Conservation (phyloP, 169 alveolate species). For the Nephromyces sp. region DNA sequence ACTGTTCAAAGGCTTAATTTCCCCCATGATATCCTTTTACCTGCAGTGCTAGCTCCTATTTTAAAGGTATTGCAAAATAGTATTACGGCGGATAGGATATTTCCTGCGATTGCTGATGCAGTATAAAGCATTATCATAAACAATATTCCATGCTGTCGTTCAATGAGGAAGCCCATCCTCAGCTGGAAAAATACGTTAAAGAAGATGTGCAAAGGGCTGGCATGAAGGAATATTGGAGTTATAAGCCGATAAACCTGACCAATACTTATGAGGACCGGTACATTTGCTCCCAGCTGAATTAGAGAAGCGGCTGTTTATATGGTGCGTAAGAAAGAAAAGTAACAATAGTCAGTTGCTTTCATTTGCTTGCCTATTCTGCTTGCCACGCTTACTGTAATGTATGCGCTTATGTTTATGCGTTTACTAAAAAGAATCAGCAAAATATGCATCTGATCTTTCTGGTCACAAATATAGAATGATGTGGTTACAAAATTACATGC, state of each 20-base stretch:
- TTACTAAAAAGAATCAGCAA: too few relatives aligned
- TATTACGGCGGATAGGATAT: slow-evolving; percentile 53
- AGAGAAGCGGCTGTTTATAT: slow-evolving; percentile 40
- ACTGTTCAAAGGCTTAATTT: too few relatives aligned
- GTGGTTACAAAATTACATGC: too few relatives aligned
- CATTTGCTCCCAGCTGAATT: slow-evolving; percentile 55
- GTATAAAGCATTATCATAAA: slow-evolving; percentile 43
- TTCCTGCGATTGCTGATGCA: slow-evolving; percentile 56
- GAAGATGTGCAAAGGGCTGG: slow-evolving; percentile 57
- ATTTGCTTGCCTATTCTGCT: too few relatives aligned
- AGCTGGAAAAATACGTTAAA: slow-evolving; percentile 64
- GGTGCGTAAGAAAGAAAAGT: too few relatives aligned
- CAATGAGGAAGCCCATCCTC: slow-evolving; percentile 62
- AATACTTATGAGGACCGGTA: slow-evolving; percentile 46
- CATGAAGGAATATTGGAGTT: slow-evolving; percentile 60
- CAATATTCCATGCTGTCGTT: slow-evolving; percentile 53
- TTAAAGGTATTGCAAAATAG: slow-evolving; percentile 53
- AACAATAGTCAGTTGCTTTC: too few relatives aligned
- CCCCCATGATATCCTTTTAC: too few relatives aligned
- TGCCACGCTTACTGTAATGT: too few relatives aligned
- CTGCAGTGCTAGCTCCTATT: slow-evolving; percentile 72
- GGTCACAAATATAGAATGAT: too few relatives aligned
- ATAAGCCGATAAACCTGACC: slow-evolving; percentile 69
- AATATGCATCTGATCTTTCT: too few relatives aligned
- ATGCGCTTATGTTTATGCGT: too few relatives aligned